A percentile compares a stretch with the other conserved stretches of the same genome.
Evolutionary conservation across 1,284 basidiomycete genomes (phyloP).

Genomic region (Tilletiaria anomala): DNA sequence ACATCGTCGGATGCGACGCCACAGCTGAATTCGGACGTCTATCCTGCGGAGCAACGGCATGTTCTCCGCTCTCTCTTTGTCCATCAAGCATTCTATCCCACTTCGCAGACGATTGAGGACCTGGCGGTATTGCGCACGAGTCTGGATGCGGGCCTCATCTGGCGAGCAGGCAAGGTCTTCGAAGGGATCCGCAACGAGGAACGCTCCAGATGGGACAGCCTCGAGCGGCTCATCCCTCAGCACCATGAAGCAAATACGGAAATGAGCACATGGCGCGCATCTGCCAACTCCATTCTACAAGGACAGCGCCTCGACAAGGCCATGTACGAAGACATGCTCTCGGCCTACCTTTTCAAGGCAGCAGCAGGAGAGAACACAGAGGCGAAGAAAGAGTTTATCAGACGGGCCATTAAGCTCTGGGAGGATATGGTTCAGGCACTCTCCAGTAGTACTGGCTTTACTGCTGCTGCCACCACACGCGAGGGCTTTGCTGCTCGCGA

Average conservation of each 20-base stretch:
- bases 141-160: slow-evolving; percentile 25
- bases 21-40: no score
- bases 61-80: slow-evolving; percentile 6
- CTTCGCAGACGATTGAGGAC: slow-evolving; percentile 17
- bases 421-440: slow-evolving; percentile 15
- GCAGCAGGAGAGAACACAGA: slow-evolving; percentile 14
- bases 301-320: slow-evolving; percentile 10
- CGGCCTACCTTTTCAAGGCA: slow-evolving; percentile 25
- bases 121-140: slow-evolving; percentile 28
- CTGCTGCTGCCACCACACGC: neutral
- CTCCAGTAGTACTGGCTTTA: neutral
- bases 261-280: neutral
- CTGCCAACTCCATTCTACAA: neutral
- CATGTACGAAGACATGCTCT: slow-evolving; percentile 30
- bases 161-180: slow-evolving; percentile 30
- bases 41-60: no score
- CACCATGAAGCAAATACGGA: neutral
- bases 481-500: no score
- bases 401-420: slow-evolving; percentile 22
- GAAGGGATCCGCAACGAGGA: slow-evolving; percentile 16
- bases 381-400: slow-evolving; percentile 15
- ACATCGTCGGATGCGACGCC: no score
- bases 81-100: slow-evolving; percentile 23
- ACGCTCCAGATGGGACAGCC: slow-evolving; percentile 14
- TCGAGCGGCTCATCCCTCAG: neutral